A percentile compares a stretch with the other conserved stretches of the same genome.
These are phyloP conservation scores for Tuber calosporum DNA, from an alignment of 495 filamentous ascomycete genomes.

Conservation along the genomic window DNA sequence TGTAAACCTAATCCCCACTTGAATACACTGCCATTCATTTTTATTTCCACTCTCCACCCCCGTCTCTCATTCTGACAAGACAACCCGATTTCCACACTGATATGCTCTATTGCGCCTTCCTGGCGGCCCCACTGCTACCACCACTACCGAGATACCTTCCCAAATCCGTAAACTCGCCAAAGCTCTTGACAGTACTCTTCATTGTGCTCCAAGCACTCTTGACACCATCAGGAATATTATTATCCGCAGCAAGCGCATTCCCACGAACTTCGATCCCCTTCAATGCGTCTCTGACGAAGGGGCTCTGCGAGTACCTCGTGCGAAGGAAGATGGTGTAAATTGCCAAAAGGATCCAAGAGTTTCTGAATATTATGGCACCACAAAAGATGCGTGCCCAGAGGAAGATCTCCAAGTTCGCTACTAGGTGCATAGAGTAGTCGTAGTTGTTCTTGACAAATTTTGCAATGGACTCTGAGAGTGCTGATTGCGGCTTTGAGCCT, in stretches of 20 bases:
- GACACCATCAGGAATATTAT: constrained; percentile 76
- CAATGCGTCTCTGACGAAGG: constrained; percentile 78
- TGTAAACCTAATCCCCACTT: background rate
- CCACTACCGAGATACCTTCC: constrained; percentile 56
- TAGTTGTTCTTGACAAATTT: constrained; percentile 97
- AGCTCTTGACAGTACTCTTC: constrained; percentile 66
- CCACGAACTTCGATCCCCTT: constrained; percentile 62
- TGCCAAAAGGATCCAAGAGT: constrained; percentile 77
- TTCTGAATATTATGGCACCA: constrained; percentile 75
- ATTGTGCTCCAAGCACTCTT: constrained; percentile 74
- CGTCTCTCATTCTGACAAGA: constrained; percentile 4
- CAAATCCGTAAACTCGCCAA: constrained; percentile 70
- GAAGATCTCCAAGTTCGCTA: constrained; percentile 65
- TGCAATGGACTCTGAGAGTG: constrained; percentile 69
- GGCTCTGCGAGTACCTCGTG: constrained; percentile 80
- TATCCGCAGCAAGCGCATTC: constrained; percentile 74
- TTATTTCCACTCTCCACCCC: background rate
- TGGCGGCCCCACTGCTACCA: constrained; percentile 31
- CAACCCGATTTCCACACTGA: constrained; percentile 2
- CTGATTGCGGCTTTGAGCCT: constrained; percentile 59
- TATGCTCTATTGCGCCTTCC: constrained; percentile 28
- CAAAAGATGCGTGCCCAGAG: constrained; percentile 77
- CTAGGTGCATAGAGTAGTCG: constrained; percentile 76
- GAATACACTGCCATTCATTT: constrained; percentile 1
- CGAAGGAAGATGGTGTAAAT: constrained; percentile 91